phyloP scores from a whole-genome alignment of 2,329 filamentous ascomycete genomes.

The Botrytis porri region DNA sequence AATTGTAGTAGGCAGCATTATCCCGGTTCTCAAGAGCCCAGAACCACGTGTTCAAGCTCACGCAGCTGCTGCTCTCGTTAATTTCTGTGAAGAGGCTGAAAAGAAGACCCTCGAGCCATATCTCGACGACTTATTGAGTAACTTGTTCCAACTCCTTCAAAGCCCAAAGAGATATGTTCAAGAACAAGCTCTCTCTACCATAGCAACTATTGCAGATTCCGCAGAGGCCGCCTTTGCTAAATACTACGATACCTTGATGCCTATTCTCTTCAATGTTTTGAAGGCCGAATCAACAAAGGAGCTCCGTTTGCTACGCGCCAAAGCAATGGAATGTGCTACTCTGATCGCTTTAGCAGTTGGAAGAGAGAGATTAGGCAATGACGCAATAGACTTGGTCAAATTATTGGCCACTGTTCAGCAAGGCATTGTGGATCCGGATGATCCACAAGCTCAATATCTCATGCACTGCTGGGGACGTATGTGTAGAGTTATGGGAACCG shows the following conservation, averaged over 20 bases:
- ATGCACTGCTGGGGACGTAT: slow-evolving; percentile 99
- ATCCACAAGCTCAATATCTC: slow-evolving; percentile 93
- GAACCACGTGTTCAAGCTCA: slow-evolving; percentile 96
- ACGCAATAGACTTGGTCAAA: slow-evolving; percentile 84
- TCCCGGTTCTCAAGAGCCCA: slow-evolving; percentile 84
- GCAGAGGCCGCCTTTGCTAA: slow-evolving; percentile 91
- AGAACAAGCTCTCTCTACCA: slow-evolving; percentile 95
- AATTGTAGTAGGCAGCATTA: slow-evolving; percentile 81
- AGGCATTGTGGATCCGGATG: slow-evolving; percentile 83
- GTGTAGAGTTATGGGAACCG: slow-evolving; percentile 87
- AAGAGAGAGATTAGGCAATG: slow-evolving; percentile 83
- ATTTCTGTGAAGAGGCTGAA: slow-evolving; percentile 98
- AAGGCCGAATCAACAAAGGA: slow-evolving; percentile 91
- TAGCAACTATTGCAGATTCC: slow-evolving; percentile 97
- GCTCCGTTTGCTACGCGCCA: slow-evolving; percentile 83
- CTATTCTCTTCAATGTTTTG: slow-evolving; percentile 84
- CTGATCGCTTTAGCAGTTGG: slow-evolving; percentile 93
- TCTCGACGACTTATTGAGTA: slow-evolving; percentile 79
- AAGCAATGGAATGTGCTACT: slow-evolving; percentile 98
- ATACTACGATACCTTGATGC: slow-evolving; percentile 96
- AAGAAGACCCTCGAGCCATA: slow-evolving; percentile 90
- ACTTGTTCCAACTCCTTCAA: slow-evolving; percentile 82
- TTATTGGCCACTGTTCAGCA: slow-evolving; percentile 83
- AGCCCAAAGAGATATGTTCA: slow-evolving; percentile 95
- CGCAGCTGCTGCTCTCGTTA: slow-evolving; percentile 94